phyloP scores from a whole-genome alignment of 2,329 filamentous ascomycete genomes.

The Paramyrothecium roridum region DNA sequence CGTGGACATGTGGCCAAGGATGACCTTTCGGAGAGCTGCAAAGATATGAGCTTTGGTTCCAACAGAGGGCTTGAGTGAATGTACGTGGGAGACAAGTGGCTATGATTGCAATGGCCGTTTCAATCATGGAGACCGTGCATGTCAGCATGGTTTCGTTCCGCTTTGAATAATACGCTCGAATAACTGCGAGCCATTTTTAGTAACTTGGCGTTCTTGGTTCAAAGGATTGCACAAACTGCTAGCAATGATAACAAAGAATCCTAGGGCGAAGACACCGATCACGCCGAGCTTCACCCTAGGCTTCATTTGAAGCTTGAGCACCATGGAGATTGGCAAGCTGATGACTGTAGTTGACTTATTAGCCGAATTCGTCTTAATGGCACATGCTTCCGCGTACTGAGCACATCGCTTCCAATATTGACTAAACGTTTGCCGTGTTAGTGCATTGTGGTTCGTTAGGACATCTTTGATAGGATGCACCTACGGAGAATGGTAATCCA shows the following conservation, averaged over 20 bases:
- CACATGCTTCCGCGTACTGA: constrained; percentile 9
- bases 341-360: constrained; percentile 16
- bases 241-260: constrained; percentile 25
- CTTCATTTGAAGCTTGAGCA: constrained; percentile 28
- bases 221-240: constrained; percentile 17
- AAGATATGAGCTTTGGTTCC: too few relatives aligned
- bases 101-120: constrained; percentile 35
- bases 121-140: constrained; percentile 34
- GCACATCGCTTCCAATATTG: constrained; percentile 16
- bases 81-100: constrained; percentile 32
- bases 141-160: constrained; percentile 31
- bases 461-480: neutral
- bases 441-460: neutral
- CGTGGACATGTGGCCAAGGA: constrained; percentile 15
- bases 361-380: neutral
- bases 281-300: constrained; percentile 27
- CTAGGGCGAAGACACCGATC: constrained; percentile 24
- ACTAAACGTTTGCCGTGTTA: constrained; percentile 4
- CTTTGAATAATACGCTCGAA: constrained; percentile 30
- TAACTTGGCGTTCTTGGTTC: neutral
- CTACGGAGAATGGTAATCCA: constrained; percentile 18
- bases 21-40: constrained; percentile 13
- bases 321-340: constrained; percentile 29
- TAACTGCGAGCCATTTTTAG: constrained; percentile 11
- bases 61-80: neutral